Conservation (phyloP, 176 grass and related monocot genomes). For the Rhynchospora breviuscula region DNA sequence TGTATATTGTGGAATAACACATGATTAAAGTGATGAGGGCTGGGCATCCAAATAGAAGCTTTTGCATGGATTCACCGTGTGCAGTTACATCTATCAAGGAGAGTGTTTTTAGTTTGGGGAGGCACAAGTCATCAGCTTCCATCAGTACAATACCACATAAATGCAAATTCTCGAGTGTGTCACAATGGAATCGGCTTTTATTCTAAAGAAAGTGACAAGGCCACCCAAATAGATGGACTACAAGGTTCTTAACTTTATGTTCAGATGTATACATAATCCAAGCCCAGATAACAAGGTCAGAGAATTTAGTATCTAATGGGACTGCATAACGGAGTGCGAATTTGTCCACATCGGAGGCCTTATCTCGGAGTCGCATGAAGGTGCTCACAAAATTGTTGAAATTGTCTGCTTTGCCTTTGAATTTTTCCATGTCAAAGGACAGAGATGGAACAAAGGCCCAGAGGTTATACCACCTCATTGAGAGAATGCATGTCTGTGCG, state of each 20-base stretch:
- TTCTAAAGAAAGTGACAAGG: too few species aligned
- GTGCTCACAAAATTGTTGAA: too few species aligned
- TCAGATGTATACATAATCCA: background rate
- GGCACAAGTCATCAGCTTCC: background rate
- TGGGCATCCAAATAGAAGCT: background rate
- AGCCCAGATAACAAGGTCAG: background rate
- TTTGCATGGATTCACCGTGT: background rate
- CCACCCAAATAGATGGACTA: background rate
- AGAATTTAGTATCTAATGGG: background rate
- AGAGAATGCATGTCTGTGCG: background rate
- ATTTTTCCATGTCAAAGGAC: background rate
- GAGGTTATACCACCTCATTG: background rate
- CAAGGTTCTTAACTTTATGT: background rate
- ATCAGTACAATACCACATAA: background rate
- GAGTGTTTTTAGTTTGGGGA: background rate
- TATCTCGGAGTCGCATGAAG: too few species aligned
- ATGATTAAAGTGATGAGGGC: background rate
- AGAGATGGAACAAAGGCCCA: background rate
- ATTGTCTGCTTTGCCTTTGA: too few species aligned
- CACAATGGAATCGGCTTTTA: background rate
- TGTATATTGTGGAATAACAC: background rate
- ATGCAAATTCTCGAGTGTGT: background rate
- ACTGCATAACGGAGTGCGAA: background rate
- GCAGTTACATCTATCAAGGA: background rate
- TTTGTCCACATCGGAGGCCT: background rate